These are phyloP conservation scores for Claviceps cyperi DNA, from an alignment of 2,329 filamentous ascomycete species.

Conservation along the genomic window DNA sequence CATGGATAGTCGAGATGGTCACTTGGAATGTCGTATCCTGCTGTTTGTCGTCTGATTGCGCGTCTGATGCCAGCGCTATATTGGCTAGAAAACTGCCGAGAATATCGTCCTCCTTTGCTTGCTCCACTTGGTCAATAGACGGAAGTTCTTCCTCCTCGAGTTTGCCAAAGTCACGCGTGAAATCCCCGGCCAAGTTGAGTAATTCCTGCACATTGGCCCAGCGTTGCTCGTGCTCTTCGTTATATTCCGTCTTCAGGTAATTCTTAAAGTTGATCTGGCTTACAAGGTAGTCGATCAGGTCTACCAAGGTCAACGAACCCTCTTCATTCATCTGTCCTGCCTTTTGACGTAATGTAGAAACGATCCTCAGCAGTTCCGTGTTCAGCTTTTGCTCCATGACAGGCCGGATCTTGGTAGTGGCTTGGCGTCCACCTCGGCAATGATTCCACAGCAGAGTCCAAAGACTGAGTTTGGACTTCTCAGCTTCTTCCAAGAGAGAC, in stretches of 20 bases:
- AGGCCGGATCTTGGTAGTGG: slow-evolving; percentile 34
- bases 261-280: slow-evolving; percentile 56
- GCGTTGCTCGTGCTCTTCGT: slow-evolving; percentile 60
- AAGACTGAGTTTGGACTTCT: slow-evolving; percentile 50
- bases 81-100: slow-evolving; percentile 79
- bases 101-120: slow-evolving; percentile 46
- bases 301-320: slow-evolving; percentile 24
- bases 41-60: slow-evolving; percentile 47
- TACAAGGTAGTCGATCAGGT: slow-evolving; percentile 38
- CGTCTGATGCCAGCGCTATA: slow-evolving; percentile 70
- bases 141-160: slow-evolving; percentile 44
- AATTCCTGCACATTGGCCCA: slow-evolving; percentile 88
- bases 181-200: slow-evolving; percentile 63
- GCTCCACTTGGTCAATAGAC: slow-evolving; percentile 55
- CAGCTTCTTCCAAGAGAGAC: slow-evolving; percentile 60
- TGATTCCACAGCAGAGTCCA: slow-evolving; percentile 57
- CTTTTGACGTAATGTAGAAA: slow-evolving; percentile 18
- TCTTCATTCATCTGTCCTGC: slow-evolving; percentile 14
- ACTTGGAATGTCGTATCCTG: slow-evolving; percentile 47
- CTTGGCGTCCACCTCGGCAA: slow-evolving; percentile 32
- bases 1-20: slow-evolving; percentile 92
- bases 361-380: slow-evolving; percentile 32
- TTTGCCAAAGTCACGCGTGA: slow-evolving; percentile 31
- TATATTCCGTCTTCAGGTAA: slow-evolving; percentile 57
- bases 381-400: slow-evolving; percentile 39